Evolutionary conservation across 495 filamentous ascomycete genomes (phyloP).

Genomic region (Platismatia glauca): DNA sequence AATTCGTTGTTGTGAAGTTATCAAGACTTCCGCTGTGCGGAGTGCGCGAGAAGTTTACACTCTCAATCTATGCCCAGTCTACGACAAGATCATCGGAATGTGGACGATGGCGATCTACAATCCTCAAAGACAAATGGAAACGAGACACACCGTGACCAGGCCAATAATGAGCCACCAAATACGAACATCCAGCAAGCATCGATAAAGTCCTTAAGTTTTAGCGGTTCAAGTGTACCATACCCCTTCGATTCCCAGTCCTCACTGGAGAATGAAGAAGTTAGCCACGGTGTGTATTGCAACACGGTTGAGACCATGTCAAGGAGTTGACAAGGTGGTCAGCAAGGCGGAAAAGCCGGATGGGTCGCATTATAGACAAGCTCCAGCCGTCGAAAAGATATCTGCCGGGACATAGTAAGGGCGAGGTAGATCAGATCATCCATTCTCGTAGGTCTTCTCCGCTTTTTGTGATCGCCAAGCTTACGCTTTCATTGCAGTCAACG

Average conservation of each 20-base stretch:
- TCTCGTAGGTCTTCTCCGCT: neutral
- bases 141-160: neutral
- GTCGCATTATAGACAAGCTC: neutral
- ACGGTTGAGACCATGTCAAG: neutral
- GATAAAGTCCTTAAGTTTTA: neutral
- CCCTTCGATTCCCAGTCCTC: slow-evolving; percentile 3
- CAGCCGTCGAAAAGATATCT: neutral
- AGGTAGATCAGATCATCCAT: slow-evolving; percentile 10
- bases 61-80: neutral
- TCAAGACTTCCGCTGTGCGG: too few species aligned
- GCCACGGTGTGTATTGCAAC: neutral
- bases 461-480: neutral
- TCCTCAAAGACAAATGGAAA: neutral
- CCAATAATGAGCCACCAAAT: neutral
- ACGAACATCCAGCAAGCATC: neutral
- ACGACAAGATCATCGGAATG: neutral
- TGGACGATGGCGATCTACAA: neutral
- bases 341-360: neutral
- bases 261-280: neutral
- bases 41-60: neutral
- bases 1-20: too few species aligned
- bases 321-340: neutral
- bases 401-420: neutral
- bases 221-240: neutral
- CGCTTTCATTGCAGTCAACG: slow-evolving; percentile 25